Percentiles rank a stretch among this genome's conserved stretches.
phyloP scores from a whole-genome alignment of 169 alveolate species.

The Theileria annulata region DNA sequence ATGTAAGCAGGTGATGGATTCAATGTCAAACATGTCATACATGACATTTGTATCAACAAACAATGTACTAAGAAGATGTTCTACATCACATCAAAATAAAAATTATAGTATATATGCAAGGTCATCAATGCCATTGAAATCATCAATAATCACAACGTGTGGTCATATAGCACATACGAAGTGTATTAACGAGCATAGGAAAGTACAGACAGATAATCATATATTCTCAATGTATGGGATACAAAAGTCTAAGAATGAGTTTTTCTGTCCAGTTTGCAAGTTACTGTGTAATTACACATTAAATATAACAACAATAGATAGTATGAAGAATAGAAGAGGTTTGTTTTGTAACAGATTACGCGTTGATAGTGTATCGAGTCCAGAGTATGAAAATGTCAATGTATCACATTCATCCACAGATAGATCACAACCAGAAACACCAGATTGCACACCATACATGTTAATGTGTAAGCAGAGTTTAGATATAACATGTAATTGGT shows the following conservation, averaged over 20 bases:
- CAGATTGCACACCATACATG: not conserved
- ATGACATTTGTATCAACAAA: slow-evolving; percentile 47
- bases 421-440: not conserved
- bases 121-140: slow-evolving; percentile 35
- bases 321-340: not conserved
- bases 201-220: not conserved
- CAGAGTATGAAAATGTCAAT: not conserved
- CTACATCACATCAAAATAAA: slow-evolving; percentile 7
- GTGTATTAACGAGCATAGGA: slow-evolving; percentile 38
- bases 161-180: slow-evolving; percentile 57
- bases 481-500: slow-evolving; percentile 4
- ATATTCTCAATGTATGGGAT: slow-evolving; percentile 20
- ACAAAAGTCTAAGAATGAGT: slow-evolving; percentile 32
- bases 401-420: not conserved
- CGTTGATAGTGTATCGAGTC: not conserved
- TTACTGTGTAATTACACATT: slow-evolving; percentile 52
- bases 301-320: slow-evolving; percentile 25
- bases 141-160: slow-evolving; percentile 57
- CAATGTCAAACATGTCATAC: slow-evolving; percentile 11
- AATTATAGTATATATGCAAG: slow-evolving; percentile 25
- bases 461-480: not conserved
- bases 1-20: slow-evolving; percentile 46
- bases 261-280: slow-evolving; percentile 65
- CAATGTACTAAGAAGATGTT: slow-evolving; percentile 51
- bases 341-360: not conserved